Percentiles rank a stretch among this genome's conserved stretches.
Evolutionary conservation across 2,329 filamentous ascomycete species (phyloP).

Genomic region (Macrophomina tecta): DNA sequence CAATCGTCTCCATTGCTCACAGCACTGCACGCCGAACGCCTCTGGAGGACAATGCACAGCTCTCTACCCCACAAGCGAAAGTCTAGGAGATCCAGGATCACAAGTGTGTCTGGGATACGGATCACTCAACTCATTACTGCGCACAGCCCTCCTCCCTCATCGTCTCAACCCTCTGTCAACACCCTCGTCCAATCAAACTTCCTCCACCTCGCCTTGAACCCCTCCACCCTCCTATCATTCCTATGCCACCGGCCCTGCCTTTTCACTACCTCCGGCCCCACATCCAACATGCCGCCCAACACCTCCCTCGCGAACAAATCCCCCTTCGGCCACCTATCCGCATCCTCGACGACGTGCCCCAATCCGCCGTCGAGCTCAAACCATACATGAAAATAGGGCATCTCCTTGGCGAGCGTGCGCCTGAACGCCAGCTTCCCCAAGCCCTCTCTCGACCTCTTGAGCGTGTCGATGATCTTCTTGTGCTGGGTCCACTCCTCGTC

Average conservation of each 20-base stretch:
- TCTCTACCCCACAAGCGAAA: too few species aligned
- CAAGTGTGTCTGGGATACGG: background rate
- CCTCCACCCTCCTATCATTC: slow-evolving; percentile 71
- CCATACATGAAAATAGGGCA: slow-evolving; percentile 98
- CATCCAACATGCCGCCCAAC: slow-evolving; percentile 88
- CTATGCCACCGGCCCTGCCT: slow-evolving; percentile 85
- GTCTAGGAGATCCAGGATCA: background rate
- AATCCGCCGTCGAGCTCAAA: slow-evolving; percentile 90
- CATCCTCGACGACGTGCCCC: slow-evolving; percentile 90
- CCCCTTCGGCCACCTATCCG: slow-evolving; percentile 82
- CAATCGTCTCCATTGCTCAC: too few species aligned
- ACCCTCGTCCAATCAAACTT: slow-evolving; percentile 89
- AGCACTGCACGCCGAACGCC: too few species aligned
- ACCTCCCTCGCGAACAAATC: slow-evolving; percentile 93
- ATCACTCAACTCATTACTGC: background rate
- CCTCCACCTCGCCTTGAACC: slow-evolving; percentile 83
- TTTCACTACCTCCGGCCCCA: slow-evolving; percentile 82
- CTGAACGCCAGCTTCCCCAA: slow-evolving; percentile 84
- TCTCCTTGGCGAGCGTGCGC: slow-evolving; percentile 84
- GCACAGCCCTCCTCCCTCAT: background rate
- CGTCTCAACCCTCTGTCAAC: slow-evolving; percentile 54
- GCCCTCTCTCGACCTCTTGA: slow-evolving; percentile 67
- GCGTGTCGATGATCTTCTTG: slow-evolving; percentile 89
- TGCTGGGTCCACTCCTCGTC: slow-evolving; percentile 98
- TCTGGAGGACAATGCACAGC: too few species aligned